A percentile compares a stretch with the other conserved stretches of the same genome.
Evolutionary conservation across 2,329 filamentous ascomycete genomes (phyloP).

Genomic region (Neofusicoccum umdonicola): DNA sequence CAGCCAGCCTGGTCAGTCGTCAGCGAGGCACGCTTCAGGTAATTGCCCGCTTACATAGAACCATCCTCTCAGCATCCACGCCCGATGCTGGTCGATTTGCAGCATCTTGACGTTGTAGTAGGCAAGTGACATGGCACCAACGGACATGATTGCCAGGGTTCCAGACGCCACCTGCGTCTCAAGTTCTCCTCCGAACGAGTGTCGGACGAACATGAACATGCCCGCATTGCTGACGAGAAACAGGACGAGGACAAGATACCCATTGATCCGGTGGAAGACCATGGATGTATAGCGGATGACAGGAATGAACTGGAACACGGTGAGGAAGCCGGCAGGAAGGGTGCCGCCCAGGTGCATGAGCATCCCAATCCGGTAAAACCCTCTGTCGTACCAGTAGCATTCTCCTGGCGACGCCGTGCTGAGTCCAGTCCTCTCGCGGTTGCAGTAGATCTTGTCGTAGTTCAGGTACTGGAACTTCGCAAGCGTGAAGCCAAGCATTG

Average conservation of each 20-base stretch:
- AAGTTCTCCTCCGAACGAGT: constrained; percentile 55
- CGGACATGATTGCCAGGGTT: constrained; percentile 46
- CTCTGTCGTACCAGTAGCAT: constrained; percentile 43
- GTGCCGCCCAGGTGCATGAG: constrained; percentile 42
- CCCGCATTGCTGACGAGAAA: constrained; percentile 47
- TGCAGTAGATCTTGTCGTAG: constrained; percentile 37
- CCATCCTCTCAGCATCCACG: constrained; percentile 59
- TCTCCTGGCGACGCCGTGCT: constrained; percentile 40
- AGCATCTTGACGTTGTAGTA: constrained; percentile 58
- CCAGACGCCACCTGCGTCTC: constrained; percentile 49
- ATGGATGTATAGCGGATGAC: constrained; percentile 48
- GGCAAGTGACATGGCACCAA: constrained; percentile 46
- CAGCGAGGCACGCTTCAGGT: too few species aligned
- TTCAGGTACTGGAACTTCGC: constrained; percentile 51
- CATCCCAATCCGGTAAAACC: constrained; percentile 40
- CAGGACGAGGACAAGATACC: constrained; percentile 55
- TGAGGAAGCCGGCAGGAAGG: constrained; percentile 41
- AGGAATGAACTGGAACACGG: constrained; percentile 43
- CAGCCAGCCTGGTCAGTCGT: constrained; percentile 38
- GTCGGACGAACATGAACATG: constrained; percentile 53
- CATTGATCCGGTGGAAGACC: constrained; percentile 59
- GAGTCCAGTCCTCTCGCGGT: constrained; percentile 16
- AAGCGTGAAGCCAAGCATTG: constrained; percentile 31
- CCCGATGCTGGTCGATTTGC: constrained; percentile 62
- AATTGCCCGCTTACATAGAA: not conserved